phyloP scores from a whole-genome alignment of 1,284 basidiomycete species.

The Neonothopanus nambi region DNA sequence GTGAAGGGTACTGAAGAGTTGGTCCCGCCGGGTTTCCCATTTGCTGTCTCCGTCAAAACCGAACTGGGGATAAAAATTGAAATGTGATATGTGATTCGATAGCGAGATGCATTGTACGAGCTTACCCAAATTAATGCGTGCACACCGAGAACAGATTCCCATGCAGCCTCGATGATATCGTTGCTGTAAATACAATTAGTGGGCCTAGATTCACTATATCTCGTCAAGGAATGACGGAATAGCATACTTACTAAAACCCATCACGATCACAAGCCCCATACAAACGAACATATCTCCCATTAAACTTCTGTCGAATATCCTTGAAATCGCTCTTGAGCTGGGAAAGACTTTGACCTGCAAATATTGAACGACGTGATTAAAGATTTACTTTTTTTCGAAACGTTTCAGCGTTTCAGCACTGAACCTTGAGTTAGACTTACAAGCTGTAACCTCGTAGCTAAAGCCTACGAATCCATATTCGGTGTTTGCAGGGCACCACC shows the following conservation, averaged over 20 bases:
- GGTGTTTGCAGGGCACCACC: constrained; percentile 65
- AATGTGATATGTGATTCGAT: background rate
- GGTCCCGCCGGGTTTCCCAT: constrained; percentile 58
- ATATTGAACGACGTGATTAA: background rate
- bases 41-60: constrained; percentile 57
- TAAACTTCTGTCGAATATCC: constrained; percentile 60
- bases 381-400: background rate
- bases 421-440: constrained; percentile 35
- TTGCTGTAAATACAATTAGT: constrained; percentile 42
- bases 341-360: constrained; percentile 46
- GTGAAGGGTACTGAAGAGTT: constrained; percentile 55
- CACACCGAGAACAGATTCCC: constrained; percentile 66
- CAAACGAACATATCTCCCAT: constrained; percentile 69
- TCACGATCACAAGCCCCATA: constrained; percentile 65
- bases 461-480: constrained; percentile 77
- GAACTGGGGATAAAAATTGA: constrained; percentile 42
- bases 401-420: too few relatives aligned
- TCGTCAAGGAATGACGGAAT: background rate
- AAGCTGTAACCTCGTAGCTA: constrained; percentile 66
- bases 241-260: constrained; percentile 60
- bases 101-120: background rate
- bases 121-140: constrained; percentile 75
- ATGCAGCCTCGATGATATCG: constrained; percentile 71
- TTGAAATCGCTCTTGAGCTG: constrained; percentile 60
- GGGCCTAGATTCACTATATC: constrained; percentile 2